Base-by-base conservation (phyloP, 192 early-diverging fungal species). In the Spinellus fusiger region DNA sequence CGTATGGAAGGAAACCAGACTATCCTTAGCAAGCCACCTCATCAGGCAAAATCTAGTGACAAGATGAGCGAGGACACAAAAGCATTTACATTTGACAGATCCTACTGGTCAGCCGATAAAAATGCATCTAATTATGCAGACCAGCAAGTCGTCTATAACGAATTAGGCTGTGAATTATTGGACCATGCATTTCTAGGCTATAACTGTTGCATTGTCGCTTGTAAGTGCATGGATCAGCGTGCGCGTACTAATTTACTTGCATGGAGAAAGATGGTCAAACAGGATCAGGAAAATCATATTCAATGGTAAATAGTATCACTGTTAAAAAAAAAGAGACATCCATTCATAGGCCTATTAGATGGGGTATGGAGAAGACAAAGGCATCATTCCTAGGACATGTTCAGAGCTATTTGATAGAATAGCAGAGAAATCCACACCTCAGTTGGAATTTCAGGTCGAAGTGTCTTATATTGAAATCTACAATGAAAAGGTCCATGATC, bases 171-270 rank as follows among this genome's bases (percentile, higher is more conserved):
- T 25, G 84, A 91, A 28, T 69, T 94, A n/a, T 76, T 96, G 13
- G 84, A 88, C 54, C 93, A 96, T 68, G 87, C 93, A 8, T 86
- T 97, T 44, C 73, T 71, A 2, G 95, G 95, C 22, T 97, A 92
- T 75, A 93, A 97, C 70, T 87, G 84, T 50, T 95, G 93, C 70
- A 84, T 97, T 27, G 93, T 97, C 67, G 95, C 95, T n/a, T 97
- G 82, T 86, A 77, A 75, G 80, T 66, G 25, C n/a, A n/a, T n/a
- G n/a, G n/a, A n/a, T n/a, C n/a, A n/a, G n/a, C n/a, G 47, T 31
- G 22, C 28, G 32, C 20, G 15, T 27, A 22, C 33, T 40, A 51
- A n/a, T 34, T 57, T 25, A 27, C 7, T 66, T 54, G 2, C 49
- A 2, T 32, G 25, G 26, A 18, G 29, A 44, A 73, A 84, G 82